Conservation (phyloP, 257 asterid genomes). For the Craterostigma plantagineum region DNA sequence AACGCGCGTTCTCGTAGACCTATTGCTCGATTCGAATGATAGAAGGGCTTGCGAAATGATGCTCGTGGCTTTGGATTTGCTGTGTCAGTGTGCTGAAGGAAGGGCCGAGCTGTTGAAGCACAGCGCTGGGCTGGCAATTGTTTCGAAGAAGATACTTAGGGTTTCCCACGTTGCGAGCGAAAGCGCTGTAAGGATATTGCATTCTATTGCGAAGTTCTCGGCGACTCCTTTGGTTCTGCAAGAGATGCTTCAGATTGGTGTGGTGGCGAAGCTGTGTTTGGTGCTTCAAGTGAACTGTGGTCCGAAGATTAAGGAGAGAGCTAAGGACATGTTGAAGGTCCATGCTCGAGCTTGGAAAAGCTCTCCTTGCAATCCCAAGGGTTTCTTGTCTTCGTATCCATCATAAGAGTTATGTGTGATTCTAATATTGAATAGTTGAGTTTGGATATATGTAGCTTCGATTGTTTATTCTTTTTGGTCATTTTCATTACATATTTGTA, state of each 20-base stretch:
- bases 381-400: conserved; percentile 30
- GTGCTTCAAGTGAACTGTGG: conserved; percentile 54
- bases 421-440: too few species aligned
- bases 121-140: conserved; percentile 58
- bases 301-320: conserved; percentile 43
- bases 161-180: conserved; percentile 60
- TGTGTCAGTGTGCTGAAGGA: conserved; percentile 83
- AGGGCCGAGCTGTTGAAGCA: conserved; percentile 56
- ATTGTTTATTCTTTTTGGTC: too few species aligned
- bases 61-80: conserved; percentile 25
- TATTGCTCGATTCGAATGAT: conserved; percentile 25
- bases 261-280: conserved; percentile 45
- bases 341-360: conserved; percentile 55
- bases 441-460: too few species aligned
- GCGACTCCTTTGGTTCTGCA: conserved; percentile 28
- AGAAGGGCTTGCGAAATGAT: conserved; percentile 34
- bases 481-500: too few species aligned
- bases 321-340: conserved; percentile 38
- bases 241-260: conserved; percentile 71
- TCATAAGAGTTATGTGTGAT: conserved; percentile 8
- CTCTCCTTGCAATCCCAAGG: conserved; percentile 36
- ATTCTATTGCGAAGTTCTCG: conserved; percentile 36
- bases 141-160: conserved; percentile 69
- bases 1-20: conserved; percentile 22
- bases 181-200: conserved; percentile 40